Evolutionary conservation across 2,329 filamentous ascomycete genomes (phyloP), one percentile per base, ranked within the genome.

Genomic region (Apiospora koreana): DNA sequence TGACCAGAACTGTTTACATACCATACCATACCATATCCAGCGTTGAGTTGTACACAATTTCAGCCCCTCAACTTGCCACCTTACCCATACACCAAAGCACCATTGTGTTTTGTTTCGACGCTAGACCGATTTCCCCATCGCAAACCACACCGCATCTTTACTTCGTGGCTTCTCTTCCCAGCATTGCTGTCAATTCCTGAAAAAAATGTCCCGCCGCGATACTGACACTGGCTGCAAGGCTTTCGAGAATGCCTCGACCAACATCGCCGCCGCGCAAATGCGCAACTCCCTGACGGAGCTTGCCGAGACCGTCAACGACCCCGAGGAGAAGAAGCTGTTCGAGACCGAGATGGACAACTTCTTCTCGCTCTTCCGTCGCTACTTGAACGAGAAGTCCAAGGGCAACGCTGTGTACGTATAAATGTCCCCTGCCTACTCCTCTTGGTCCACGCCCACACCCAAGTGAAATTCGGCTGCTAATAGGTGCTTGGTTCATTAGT

Each of bases 341-440:
- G 95, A 98, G 86, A 97, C 95, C 5, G 95, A 99, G 86, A 98
- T 98, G 95, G 96, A 99, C 90, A 99, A 99, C 91, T 99, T 99
- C 89, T 99, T 99, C 81, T 92, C 94, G 72, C 92, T 99, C 73
- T 99, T 99, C 92, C 93, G 96, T 81, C 91, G 96, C 85, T 99
- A 98, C 85, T 87, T 99, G 74, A 98, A 98, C 82, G 96, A 98
- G 87, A 97, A 98, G 88, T 95, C 96, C 80, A 98, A 98, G 91
- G 95, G 95, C 82, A 98, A 96, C 82, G 91, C 91, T 68, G 90
- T 96, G 89, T 92, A 87, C 75, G 89, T 83, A 66, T 38, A 38
- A 62, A 38, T n/a, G 31, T 4, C 35, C 31, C 3, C 21, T 62
- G 21, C 64, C 14, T 12, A 28, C 41, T n/a, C 42, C n/a, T 66